These are phyloP conservation scores for Corinectria fuckeliana DNA, from an alignment of 2,329 filamentous ascomycete genomes.

Conservation along the genomic window DNA sequence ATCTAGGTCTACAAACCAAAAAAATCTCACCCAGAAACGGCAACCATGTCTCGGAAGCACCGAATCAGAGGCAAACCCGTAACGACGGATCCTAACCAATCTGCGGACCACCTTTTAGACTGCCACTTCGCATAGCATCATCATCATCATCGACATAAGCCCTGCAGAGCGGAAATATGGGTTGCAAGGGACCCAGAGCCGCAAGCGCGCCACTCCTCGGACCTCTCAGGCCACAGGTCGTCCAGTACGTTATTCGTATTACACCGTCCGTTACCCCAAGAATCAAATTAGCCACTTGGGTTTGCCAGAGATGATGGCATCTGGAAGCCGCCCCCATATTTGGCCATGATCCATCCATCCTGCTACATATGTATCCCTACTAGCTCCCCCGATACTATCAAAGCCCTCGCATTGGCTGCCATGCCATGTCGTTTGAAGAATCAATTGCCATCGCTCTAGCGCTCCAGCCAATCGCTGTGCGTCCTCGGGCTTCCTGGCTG, in stretches of 20 bases:
- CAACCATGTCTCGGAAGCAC: constrained; percentile 12
- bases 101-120: constrained; percentile 6
- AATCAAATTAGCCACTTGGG: background rate
- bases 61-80: constrained; percentile 32
- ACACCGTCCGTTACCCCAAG: constrained; percentile 10
- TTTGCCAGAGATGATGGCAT: no score
- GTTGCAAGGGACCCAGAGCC: background rate
- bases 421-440: constrained; percentile 39
- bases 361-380: constrained; percentile 24
- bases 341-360: constrained; percentile 26
- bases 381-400: constrained; percentile 32
- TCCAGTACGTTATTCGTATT: constrained; percentile 3
- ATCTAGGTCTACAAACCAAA: background rate
- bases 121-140: background rate
- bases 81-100: constrained; percentile 20
- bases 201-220: constrained; percentile 1
- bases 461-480: constrained; percentile 25
- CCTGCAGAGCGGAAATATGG: constrained; percentile 11
- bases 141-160: no score
- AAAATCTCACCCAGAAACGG: constrained; percentile 13
- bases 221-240: background rate
- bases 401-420: constrained; percentile 33
- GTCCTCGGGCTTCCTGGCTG: constrained; percentile 5
- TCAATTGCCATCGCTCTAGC: constrained; percentile 38
- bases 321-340: no score